Base-by-base conservation (phyloP, 805 yeast species). In the Dipodascus albidus region DNA sequence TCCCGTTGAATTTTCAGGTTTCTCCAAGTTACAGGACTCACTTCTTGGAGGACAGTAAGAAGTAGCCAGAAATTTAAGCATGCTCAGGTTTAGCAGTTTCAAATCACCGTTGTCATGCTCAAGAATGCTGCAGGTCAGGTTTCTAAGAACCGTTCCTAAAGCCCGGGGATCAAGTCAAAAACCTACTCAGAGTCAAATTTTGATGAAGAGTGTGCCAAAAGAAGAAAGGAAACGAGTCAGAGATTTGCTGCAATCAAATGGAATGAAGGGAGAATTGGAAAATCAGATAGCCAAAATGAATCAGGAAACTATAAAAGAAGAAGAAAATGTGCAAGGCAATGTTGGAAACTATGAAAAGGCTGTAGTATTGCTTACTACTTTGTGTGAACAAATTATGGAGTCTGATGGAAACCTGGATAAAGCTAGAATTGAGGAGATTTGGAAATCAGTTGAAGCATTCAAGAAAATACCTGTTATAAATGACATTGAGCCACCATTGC, bases 401-500 rank as follows among this genome's bases (percentile, higher is more conserved):
- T n/a, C 20, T 6, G 44, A 38, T 6, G 20, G 44, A 4, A n/a
- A 14, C 20, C 44, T 38, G 20, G 44, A 38, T 6, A 14, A 4
- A 3, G 20, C 17, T 11, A 38, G 15, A 14, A 11, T 38, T 4
- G 6, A 38, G 22, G 49, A 47, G 19, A 22, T 47, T 6, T 47
- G 49, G 49, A 4, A 20, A 15, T 6, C 9, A 22, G 24, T 47
- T 14, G 31, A 22, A 47, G 24, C 31, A n/a, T 47, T 47, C 19
- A 22, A 15, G n/a, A 47, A 47, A 19, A 22, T 47, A 9, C 11
- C 4, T 20, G 17, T 23, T 11, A 47, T 27, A 20, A 8, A 22
- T 15, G 59, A 53, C 1, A 54, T 50, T 22, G 47, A 47, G 8
- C 57, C 55, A 3, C 61, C 64, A 3, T 55, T 51, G 21, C 58